Conservation (phyloP, 176 grass and related monocot species). For the Bolboschoenus planiculmis region DNA sequence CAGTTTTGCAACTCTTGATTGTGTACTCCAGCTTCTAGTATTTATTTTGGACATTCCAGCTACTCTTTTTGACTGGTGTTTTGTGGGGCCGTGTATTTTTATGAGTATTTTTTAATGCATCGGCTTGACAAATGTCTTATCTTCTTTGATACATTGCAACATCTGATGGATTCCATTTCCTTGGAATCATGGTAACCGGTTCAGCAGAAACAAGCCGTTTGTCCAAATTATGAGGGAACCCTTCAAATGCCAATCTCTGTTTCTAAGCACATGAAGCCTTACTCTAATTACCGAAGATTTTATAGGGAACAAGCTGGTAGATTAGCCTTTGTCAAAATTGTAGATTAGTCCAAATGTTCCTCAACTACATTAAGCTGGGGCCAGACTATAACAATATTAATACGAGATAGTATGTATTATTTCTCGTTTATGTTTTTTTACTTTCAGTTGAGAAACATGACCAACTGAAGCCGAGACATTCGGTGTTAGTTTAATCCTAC, state of each 20-base stretch:
- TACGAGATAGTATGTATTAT: background rate
- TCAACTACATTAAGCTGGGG: background rate
- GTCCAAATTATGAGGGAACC: too few species aligned
- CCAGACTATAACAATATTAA: too few species aligned
- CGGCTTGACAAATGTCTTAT: background rate
- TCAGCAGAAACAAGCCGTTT: background rate
- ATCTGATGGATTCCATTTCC: background rate
- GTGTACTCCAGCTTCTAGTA: background rate
- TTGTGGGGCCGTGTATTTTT: background rate
- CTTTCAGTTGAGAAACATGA: background rate
- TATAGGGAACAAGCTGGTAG: background rate
- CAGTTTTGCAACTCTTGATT: constrained; percentile 3
- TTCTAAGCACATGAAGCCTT: too few species aligned
- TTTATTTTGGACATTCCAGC: constrained; percentile 4
- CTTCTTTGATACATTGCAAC: background rate
- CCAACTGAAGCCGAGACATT: background rate
- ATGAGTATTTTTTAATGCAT: background rate
- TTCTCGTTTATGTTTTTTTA: background rate
- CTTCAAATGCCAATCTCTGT: too few species aligned
- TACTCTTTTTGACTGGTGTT: constrained; percentile 12
- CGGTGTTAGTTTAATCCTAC: background rate
- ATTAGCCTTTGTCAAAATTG: too few species aligned
- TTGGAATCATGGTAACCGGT: background rate
- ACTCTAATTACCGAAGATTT: background rate
- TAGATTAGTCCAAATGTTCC: background rate